Conservation (phyloP, 805 yeast species). For the Tetrapisispora namnaoensis region DNA sequence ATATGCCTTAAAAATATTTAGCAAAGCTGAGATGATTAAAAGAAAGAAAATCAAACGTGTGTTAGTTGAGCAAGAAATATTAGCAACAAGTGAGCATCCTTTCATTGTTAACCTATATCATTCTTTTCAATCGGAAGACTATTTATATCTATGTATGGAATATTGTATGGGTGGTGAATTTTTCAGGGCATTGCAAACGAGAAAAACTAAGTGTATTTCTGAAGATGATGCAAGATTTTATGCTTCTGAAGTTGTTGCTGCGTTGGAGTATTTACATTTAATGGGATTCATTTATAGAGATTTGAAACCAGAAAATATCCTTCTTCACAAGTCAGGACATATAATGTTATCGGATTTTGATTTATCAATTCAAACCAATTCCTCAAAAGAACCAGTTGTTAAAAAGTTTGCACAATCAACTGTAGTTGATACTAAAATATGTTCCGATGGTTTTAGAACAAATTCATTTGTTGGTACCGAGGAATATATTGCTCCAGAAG, state of each 20-base stretch:
- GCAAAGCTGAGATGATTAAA: constrained; percentile 88
- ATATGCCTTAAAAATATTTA: constrained; percentile 87
- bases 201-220: constrained; percentile 72
- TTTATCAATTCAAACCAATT: constrained; percentile 77
- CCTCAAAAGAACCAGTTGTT: constrained; percentile 56
- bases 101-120: constrained; percentile 94
- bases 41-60: constrained; percentile 92
- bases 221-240: constrained; percentile 89
- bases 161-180: constrained; percentile 99
- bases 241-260: constrained; percentile 95
- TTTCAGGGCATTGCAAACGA: constrained; percentile 87
- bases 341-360: constrained; percentile 97
- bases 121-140: constrained; percentile 90
- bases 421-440: constrained; percentile 75
- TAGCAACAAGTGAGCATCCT: constrained; percentile 93
- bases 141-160: constrained; percentile 91
- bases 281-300: constrained; percentile 98
- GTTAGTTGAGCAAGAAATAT: constrained; percentile 90
- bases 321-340: constrained; percentile 93
- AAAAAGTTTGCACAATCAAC: constrained; percentile 28
- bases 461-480: constrained; percentile 98
- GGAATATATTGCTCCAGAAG: constrained; percentile 98
- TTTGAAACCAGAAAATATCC: constrained; percentile 89
- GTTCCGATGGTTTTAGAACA: constrained; percentile 92
- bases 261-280: constrained; percentile 85